Evolutionary conservation across 2,329 filamentous ascomycete species (phyloP), one percentile per base, ranked within the genome.

Genomic region (Teratosphaeria pseudoeucalypti): DNA sequence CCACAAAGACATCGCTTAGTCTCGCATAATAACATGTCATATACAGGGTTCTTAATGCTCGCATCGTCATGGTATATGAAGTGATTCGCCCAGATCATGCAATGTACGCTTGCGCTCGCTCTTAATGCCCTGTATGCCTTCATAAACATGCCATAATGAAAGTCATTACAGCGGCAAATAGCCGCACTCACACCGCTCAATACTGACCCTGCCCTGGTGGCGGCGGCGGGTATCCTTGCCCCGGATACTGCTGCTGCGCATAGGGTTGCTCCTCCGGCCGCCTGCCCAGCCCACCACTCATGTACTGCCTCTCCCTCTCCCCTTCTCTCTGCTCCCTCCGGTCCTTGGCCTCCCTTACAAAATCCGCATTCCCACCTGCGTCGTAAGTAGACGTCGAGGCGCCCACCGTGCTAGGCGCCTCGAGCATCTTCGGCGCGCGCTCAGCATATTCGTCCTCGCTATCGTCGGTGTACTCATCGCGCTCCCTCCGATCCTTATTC

Each of bases 391-490:
- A 56, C 19, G 49, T 27, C 19, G 55, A 52, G 16, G 34, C 58
- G 16, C 58, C 55, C 34, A 59, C 55, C 7, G 57, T 61, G n/a
- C 63, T 61, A 7, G 70, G 68, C 23, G 66, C 71, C 58, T 73
- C 72, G 11, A 74, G 70, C 70, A 72, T 70, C 59, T 66, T 67
- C 0, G 68, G 68, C 43, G 63, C 58, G 52, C 66, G 65, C 54
- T 63, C 59, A 10, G 66, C 65, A 57, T 67, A 72, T 49, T 72
- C 70, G 56, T 72, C 67, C 56, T 70, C 69, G 59, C 69, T 69
- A 53, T 72, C 68, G n/a, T 66, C 68, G 34, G 63, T 62, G 61
- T 70, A 74, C 58, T 74, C 72, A 59, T 73, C 71, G 26, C 63
- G 60, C 6, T 71, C 70, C 23, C 63, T 60, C 55, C 70, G 62